Conservation (phyloP, 2,329 filamentous ascomycete genomes). For the Emergomyces pasteurianus region DNA sequence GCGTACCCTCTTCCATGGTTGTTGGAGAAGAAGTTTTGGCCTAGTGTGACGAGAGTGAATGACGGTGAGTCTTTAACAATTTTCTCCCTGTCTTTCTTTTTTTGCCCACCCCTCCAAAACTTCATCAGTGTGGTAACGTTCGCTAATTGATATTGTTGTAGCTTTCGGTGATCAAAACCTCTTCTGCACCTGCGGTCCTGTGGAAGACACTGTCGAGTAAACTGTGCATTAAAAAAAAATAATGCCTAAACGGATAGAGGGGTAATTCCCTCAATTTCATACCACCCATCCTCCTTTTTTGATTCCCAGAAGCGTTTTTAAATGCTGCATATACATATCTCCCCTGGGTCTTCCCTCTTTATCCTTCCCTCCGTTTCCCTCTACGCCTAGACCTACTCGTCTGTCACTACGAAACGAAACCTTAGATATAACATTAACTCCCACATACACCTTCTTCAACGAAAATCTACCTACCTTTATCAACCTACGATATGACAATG, state of each 20-base stretch:
- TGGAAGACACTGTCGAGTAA: conserved; percentile 44
- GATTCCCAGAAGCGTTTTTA: neutral
- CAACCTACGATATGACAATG: neutral
- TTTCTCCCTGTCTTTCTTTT: conserved; percentile 6
- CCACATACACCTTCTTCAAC: neutral
- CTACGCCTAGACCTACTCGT: neutral
- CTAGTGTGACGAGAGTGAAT: conserved; percentile 71
- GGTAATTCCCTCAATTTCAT: neutral
- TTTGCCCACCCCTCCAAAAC: neutral
- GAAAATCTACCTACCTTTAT: neutral
- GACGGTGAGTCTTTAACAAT: conserved; percentile 54
- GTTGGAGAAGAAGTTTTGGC: conserved; percentile 97
- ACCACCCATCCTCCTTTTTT: no score
- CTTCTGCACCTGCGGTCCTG: conserved; percentile 86
- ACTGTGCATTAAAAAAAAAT: neutral
- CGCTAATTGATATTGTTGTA: conserved; percentile 28
- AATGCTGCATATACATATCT: neutral
- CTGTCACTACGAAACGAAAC: neutral
- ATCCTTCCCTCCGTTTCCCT: neutral
- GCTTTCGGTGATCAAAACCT: conserved; percentile 85
- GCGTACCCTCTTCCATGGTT: conserved; percentile 77
- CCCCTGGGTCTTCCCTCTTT: neutral
- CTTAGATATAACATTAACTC: neutral
- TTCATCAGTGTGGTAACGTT: conserved; percentile 4
- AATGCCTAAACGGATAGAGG: neutral